Evolutionary conservation across 2,329 filamentous ascomycete species (phyloP).

Genomic region (Talaromyces sp.): DNA sequence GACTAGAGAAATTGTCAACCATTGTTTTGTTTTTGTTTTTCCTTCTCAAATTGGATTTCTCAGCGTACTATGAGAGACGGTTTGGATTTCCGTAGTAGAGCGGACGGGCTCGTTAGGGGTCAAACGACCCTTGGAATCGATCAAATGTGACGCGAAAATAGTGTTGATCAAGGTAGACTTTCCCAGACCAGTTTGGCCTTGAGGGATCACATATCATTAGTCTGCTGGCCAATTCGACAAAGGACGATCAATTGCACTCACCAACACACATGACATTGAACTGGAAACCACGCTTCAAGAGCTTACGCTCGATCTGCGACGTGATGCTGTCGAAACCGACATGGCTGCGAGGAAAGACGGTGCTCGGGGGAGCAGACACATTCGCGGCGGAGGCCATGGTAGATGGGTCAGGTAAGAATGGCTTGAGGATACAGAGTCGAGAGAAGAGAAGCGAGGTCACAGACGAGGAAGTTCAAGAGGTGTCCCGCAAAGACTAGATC

Average conservation of each 20-base stretch:
- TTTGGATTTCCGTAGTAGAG: slow-evolving; percentile 95
- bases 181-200: slow-evolving; percentile 96
- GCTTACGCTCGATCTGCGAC: slow-evolving; percentile 98
- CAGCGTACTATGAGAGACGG: slow-evolving; percentile 75
- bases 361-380: slow-evolving; percentile 39
- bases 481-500: background rate
- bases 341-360: slow-evolving; percentile 87
- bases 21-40: slow-evolving; percentile 15
- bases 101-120: slow-evolving; percentile 88
- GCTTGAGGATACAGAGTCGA: slow-evolving; percentile 1
- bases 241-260: slow-evolving; percentile 50
- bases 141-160: slow-evolving; percentile 98
- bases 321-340: slow-evolving; percentile 99
- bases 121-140: slow-evolving; percentile 96
- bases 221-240: background rate
- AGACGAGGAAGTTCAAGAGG: background rate
- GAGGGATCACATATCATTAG: slow-evolving; percentile 11
- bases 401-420: slow-evolving; percentile 31
- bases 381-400: slow-evolving; percentile 64
- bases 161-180: slow-evolving; percentile 99
- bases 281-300: slow-evolving; percentile 98
- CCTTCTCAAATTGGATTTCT: background rate
- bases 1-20: slow-evolving; percentile 42
- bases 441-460: background rate
- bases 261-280: slow-evolving; percentile 99